Percentiles rank a stretch among this genome's conserved stretches.
Evolutionary conservation across 208 protist genomes (phyloP).

Genomic region (Leishmania mexicana): DNA sequence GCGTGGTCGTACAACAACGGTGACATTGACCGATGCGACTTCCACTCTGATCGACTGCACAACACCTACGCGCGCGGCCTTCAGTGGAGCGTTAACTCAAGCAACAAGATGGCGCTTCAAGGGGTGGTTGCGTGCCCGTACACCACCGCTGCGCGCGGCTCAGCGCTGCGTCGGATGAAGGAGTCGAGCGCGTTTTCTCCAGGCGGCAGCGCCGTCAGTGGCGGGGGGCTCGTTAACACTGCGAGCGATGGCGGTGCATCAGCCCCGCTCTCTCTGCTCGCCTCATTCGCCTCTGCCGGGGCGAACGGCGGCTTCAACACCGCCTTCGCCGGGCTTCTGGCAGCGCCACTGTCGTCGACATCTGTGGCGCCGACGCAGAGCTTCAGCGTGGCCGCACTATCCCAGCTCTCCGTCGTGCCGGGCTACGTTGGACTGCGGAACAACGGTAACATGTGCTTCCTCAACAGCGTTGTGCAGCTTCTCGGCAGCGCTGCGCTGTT

Average conservation of each 20-base stretch:
- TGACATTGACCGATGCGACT: conserved; percentile 15
- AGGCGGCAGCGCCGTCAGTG: not conserved
- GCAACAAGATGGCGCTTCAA: conserved; percentile 5
- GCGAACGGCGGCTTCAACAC: not conserved
- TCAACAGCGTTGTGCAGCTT: conserved; percentile 70
- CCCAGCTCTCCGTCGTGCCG: conserved; percentile 12
- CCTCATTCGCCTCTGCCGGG: conserved; percentile 2
- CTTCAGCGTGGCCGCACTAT: not conserved
- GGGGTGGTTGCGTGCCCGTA: conserved; percentile 6
- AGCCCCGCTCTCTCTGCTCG: conserved; percentile 11
- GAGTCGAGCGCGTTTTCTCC: not conserved
- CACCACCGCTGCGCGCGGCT: not conserved
- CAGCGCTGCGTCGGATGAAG: conserved; percentile 7
- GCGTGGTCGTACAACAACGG: conserved; percentile 5
- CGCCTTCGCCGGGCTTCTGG: not conserved
- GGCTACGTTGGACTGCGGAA: conserved; percentile 58
- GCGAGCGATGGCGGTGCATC: not conserved
- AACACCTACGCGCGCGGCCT: conserved; percentile 4
- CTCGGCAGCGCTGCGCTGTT: conserved; percentile 52
- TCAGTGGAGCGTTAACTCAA: conserved; percentile 8
- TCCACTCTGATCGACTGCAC: conserved; percentile 16
- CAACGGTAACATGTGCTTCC: conserved; percentile 69
- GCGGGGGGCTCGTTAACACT: not conserved
- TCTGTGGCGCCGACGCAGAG: not conserved
- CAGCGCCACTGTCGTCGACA: not conserved